Conservation (phyloP, 2,329 filamentous ascomycete genomes). For the Simplicillium sp. region DNA sequence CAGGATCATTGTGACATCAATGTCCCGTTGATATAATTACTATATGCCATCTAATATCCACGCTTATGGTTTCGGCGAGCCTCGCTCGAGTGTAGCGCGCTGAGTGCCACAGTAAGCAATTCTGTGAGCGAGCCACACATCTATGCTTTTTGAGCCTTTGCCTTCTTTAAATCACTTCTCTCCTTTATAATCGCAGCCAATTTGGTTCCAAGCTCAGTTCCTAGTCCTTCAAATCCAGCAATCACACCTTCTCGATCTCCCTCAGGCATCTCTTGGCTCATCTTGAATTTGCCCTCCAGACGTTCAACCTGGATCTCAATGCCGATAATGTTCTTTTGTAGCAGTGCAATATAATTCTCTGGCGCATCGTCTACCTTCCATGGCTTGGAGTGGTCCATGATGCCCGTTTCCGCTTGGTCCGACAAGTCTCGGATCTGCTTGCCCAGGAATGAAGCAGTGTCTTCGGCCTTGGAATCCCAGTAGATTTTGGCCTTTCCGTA, state of each 20-base stretch:
- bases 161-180: conserved; percentile 3
- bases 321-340: conserved; percentile 51
- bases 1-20: too few species aligned
- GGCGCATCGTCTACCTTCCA: conserved; percentile 54
- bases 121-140: too few species aligned
- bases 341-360: conserved; percentile 41
- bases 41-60: too few species aligned
- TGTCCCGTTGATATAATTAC: too few species aligned
- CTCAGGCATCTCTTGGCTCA: conserved; percentile 49
- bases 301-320: conserved; percentile 47
- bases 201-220: conserved; percentile 1
- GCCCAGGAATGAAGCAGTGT: conserved; percentile 37
- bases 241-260: conserved; percentile 49
- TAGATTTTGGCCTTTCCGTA: conserved; percentile 49
- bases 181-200: conserved; percentile 4
- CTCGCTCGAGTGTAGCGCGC: too few species aligned
- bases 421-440: conserved; percentile 45
- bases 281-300: conserved; percentile 55
- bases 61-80: too few species aligned
- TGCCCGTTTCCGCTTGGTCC: conserved; percentile 34
- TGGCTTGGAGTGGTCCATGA: conserved; percentile 43
- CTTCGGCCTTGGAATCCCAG: conserved; percentile 34
- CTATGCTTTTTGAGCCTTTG: not conserved
- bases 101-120: too few species aligned
- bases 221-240: conserved; percentile 36